Conservation (phyloP, 1,139 yeast genomes). For the Magnusiomyces paraingens region DNA sequence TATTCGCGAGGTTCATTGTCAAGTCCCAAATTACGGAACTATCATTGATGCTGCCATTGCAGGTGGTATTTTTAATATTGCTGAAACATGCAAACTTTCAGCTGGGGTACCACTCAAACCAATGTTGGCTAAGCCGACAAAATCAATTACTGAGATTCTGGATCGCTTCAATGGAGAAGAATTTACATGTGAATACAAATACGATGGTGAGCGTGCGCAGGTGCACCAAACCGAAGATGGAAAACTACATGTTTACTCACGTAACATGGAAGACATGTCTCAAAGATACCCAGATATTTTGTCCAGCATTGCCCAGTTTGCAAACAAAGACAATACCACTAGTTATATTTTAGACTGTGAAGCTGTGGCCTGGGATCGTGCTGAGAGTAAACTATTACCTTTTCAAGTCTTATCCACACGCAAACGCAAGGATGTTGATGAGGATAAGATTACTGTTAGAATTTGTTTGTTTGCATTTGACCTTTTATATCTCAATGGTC, state of each 20-base stretch:
- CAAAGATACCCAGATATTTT: conserved; percentile 89
- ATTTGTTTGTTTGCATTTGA: conserved; percentile 94
- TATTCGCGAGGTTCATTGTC: conserved; percentile 79
- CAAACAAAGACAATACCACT: conserved; percentile 35
- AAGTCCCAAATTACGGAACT: conserved; percentile 84
- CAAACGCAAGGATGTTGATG: conserved; percentile 86
- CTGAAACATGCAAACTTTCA: conserved; percentile 63
- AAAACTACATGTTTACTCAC: conserved; percentile 66
- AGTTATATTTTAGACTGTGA: conserved; percentile 84
- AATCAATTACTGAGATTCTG: conserved; percentile 79
- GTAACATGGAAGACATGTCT: conserved; percentile 97
- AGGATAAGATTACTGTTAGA: conserved; percentile 78
- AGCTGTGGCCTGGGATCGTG: conserved; percentile 97
- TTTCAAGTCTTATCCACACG: conserved; percentile 90
- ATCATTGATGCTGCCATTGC: conserved; percentile 60
- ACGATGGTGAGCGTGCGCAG: conserved; percentile 98
- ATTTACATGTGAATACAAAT: conserved; percentile 93
- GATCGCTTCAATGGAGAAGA: conserved; percentile 80
- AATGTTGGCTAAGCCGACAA: conserved; percentile 97
- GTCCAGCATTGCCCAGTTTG: conserved; percentile 57
- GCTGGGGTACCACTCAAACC: conserved; percentile 97
- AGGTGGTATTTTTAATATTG: conserved; percentile 58
- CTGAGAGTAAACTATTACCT: conserved; percentile 68
- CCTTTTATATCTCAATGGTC: conserved; percentile 63
- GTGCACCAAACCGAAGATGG: conserved; percentile 72